Evolutionary conservation across 805 yeast species (phyloP).

Genomic region (Phaffomyces opuntiae): DNA sequence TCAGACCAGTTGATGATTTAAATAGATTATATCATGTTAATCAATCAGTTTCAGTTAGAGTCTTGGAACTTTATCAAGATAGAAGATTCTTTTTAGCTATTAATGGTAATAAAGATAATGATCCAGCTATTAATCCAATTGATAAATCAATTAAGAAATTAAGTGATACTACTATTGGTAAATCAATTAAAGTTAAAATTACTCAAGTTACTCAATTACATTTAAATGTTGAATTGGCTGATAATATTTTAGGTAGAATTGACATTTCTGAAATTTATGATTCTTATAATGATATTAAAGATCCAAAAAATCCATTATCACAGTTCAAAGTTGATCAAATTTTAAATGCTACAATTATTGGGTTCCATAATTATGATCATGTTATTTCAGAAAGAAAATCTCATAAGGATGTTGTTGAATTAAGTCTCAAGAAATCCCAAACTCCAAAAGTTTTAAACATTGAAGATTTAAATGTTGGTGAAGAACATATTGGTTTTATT

Average conservation of each 20-base stretch:
- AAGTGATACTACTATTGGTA: constrained; percentile 54
- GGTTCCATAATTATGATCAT: constrained; percentile 68
- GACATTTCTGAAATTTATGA: constrained; percentile 69
- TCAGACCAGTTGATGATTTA: constrained; percentile 46
- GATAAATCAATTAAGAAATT: constrained; percentile 43
- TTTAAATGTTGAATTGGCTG: constrained; percentile 69
- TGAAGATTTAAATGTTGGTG: constrained; percentile 41
- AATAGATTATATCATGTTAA: constrained; percentile 47
- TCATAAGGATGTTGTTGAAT: constrained; percentile 54
- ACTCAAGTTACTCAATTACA: constrained; percentile 65
- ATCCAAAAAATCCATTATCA: constrained; percentile 50
- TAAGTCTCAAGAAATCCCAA: constrained; percentile 43
- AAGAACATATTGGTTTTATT: constrained; percentile 50
- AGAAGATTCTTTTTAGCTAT: constrained; percentile 66
- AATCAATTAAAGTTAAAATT: constrained; percentile 50
- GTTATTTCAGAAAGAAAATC: constrained; percentile 53
- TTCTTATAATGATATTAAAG: constrained; percentile 43
- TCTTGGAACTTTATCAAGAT: constrained; percentile 61
- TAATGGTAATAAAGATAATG: constrained; percentile 28
- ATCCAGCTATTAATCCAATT: constrained; percentile 46
- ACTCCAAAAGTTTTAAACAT: constrained; percentile 28
- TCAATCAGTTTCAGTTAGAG: constrained; percentile 67
- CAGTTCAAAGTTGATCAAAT: constrained; percentile 51
- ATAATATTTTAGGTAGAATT: constrained; percentile 70
- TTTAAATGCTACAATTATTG: constrained; percentile 61